These are phyloP conservation scores for Monosporozyma unispora DNA, from an alignment of 805 yeast species.

Conservation along the genomic window DNA sequence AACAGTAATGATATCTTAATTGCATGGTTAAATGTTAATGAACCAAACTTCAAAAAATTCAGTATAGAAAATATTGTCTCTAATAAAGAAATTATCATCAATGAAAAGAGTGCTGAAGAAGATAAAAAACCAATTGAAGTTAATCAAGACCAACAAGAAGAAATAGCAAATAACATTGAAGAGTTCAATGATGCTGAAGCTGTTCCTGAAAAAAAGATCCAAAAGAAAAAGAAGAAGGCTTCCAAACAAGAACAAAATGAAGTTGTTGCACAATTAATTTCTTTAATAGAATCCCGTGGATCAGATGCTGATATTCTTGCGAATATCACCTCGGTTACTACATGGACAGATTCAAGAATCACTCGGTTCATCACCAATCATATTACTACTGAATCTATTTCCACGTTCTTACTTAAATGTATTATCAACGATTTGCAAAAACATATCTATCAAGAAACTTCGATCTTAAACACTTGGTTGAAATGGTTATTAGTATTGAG, in stretches of 20 bases:
- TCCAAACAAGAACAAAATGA: slow-evolving; percentile 24
- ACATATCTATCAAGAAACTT: slow-evolving; percentile 20
- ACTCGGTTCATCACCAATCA: slow-evolving; percentile 29
- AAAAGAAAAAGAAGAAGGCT: slow-evolving; percentile 13
- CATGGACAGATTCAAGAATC: slow-evolving; percentile 25
- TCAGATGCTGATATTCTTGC: slow-evolving; percentile 21
- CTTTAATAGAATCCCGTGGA: slow-evolving; percentile 22
- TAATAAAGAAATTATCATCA: slow-evolving; percentile 22
- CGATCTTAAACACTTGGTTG: slow-evolving; percentile 50
- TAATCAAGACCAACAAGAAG: neutral
- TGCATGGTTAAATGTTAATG: slow-evolving; percentile 33
- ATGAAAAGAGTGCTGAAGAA: slow-evolving; percentile 10
- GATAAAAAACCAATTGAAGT: neutral
- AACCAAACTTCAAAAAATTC: slow-evolving; percentile 31
- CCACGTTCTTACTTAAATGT: slow-evolving; percentile 37
- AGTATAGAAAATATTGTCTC: slow-evolving; percentile 15
- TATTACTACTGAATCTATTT: slow-evolving; percentile 34
- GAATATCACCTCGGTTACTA: slow-evolving; percentile 11
- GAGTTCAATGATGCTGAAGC: slow-evolving; percentile 24
- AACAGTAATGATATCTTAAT: slow-evolving; percentile 17
- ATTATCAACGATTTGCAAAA: slow-evolving; percentile 39
- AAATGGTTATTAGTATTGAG: slow-evolving; percentile 69
- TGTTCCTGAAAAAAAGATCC: slow-evolving; percentile 26
- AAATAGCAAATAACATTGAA: slow-evolving; percentile 21
- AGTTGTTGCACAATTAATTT: slow-evolving; percentile 20